These are phyloP conservation scores for Aspergillus cejpii DNA, from an alignment of 2,329 filamentous ascomycete genomes.

Conservation along the genomic window DNA sequence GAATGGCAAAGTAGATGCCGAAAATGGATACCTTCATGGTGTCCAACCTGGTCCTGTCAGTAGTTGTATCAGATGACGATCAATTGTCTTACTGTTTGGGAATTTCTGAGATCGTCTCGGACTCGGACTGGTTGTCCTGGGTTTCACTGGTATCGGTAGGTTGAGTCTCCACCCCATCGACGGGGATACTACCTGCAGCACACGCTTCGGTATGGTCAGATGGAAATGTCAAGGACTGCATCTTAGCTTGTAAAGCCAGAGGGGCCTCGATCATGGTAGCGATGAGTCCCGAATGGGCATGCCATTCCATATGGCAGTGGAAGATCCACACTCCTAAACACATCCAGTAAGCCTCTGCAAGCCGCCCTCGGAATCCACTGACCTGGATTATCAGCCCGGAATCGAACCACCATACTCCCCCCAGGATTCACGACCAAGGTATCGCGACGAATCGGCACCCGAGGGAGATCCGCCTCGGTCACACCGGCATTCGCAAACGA, in stretches of 20 bases:
- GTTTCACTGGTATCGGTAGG: no score
- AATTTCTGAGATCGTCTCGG: no score
- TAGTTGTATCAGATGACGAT: no score
- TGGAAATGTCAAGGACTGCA: conserved; percentile 53
- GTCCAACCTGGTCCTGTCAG: no score
- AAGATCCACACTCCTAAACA: conserved; percentile 59
- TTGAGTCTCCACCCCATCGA: no score
- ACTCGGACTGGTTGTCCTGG: no score
- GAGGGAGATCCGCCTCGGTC: conserved; percentile 42
- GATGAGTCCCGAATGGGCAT: conserved; percentile 60
- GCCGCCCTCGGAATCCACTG: background rate
- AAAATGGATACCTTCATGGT: no score
- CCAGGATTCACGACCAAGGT: conserved; percentile 59
- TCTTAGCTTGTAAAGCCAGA: conserved; percentile 56
- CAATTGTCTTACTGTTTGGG: no score
- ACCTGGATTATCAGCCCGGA: conserved; percentile 42
- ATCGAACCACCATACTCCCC: conserved; percentile 59
- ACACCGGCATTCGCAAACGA: conserved; percentile 44
- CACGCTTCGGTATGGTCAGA: conserved; percentile 56
- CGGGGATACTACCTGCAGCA: conserved; percentile 44
- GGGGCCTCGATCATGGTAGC: conserved; percentile 61
- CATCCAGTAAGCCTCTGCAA: background rate
- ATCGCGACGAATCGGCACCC: conserved; percentile 60
- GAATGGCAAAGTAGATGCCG: no score
- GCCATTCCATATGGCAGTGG: conserved; percentile 79